Percentiles rank a stretch among this genome's conserved stretches.
phyloP scores from a whole-genome alignment of 371 early-diverging fungal species.

The Saksenaea vasiformis region DNA sequence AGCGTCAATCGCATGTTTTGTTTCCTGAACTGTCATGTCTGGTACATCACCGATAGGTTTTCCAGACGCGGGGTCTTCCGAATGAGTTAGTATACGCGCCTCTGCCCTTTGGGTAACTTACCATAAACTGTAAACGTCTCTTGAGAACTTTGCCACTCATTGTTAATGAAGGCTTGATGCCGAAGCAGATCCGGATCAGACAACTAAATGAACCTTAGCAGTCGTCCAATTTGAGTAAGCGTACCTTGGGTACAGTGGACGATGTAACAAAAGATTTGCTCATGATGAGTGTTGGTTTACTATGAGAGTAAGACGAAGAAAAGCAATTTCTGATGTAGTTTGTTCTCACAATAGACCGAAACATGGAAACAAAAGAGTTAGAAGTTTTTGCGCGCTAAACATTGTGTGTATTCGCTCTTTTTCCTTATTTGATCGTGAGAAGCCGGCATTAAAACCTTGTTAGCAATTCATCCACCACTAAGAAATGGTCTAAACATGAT shows the following conservation, averaged over 20 bases:
- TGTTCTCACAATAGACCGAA: neutral
- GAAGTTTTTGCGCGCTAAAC: neutral
- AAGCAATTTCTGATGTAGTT: neutral
- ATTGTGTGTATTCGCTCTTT: neutral
- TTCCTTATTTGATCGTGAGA: constrained; percentile 1
- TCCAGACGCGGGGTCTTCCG: constrained; percentile 67
- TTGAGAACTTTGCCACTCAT: constrained; percentile 53
- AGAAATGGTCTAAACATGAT: too few species aligned
- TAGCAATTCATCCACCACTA: too few species aligned
- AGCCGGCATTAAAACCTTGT: constrained; percentile 15
- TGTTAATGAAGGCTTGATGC: constrained; percentile 53
- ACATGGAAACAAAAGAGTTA: neutral
- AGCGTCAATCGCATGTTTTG: constrained; percentile 58
- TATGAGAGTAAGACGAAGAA: neutral
- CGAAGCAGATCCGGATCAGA: constrained; percentile 56
- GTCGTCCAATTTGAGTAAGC: neutral
- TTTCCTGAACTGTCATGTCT: constrained; percentile 67
- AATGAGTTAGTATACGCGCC: neutral
- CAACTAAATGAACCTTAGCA: constrained; percentile 34
- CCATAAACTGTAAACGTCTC: constrained; percentile 51
- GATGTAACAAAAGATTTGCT: constrained; percentile 21
- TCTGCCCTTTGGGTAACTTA: constrained; percentile 12
- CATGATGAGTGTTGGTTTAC: neutral
- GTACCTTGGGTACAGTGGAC: constrained; percentile 38
- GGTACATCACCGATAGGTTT: constrained; percentile 67